Percentiles rank a stretch among this genome's conserved stretches.
Evolutionary conservation across 306 rosid species (phyloP).

Genomic region (Dryas drummondii): DNA sequence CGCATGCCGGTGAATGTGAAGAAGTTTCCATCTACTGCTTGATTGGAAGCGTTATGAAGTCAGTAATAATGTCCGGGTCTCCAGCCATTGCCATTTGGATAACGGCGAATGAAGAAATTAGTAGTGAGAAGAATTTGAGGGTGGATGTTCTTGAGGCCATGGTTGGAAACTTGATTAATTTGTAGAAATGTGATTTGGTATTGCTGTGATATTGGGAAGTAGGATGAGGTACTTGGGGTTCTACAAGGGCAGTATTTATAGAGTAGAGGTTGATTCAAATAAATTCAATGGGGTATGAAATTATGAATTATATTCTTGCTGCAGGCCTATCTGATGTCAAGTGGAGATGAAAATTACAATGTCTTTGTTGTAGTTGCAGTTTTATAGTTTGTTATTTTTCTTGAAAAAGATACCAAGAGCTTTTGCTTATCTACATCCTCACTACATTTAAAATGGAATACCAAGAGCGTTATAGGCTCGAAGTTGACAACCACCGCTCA

Average conservation of each 20-base stretch:
- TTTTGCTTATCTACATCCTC: not conserved
- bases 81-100: conserved; percentile 21
- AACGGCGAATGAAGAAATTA: conserved; percentile 21
- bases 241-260: not conserved
- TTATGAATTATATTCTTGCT: not conserved
- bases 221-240: not conserved
- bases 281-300: not conserved
- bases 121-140: conserved; percentile 19
- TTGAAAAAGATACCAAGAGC: not conserved
- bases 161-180: not conserved
- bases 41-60: conserved; percentile 35
- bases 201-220: not conserved
- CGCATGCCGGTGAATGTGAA: conserved; percentile 1
- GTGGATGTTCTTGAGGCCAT: not conserved
- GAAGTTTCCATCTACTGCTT: conserved; percentile 19
- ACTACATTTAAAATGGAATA: not conserved
- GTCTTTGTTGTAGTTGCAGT: not conserved
- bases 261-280: not conserved
- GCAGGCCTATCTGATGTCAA: not conserved
- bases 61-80: conserved; percentile 40
- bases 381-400: not conserved
- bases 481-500: not conserved
- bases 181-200: not conserved
- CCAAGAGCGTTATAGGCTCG: not conserved
- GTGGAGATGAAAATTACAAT: not conserved